phyloP scores from a whole-genome alignment of 1,284 basidiomycete genomes.

The Apiotrichum akiyoshidainum region DNA sequence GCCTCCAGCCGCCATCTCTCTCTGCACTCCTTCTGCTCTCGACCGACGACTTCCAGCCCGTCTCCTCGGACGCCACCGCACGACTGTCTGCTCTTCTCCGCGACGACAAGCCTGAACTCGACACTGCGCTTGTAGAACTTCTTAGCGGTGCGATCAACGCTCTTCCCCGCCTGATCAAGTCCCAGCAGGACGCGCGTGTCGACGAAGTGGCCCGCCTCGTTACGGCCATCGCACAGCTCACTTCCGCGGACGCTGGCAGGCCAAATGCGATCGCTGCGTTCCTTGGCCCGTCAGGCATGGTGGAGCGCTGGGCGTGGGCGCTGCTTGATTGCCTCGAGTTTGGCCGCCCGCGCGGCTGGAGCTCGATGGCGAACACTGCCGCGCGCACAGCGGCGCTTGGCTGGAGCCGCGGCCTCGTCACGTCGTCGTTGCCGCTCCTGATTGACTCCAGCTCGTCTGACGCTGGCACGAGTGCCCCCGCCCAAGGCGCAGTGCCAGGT shows the following conservation, averaged over 20 bases:
- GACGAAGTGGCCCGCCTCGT: slow-evolving; percentile 65
- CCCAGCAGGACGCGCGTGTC: slow-evolving; percentile 67
- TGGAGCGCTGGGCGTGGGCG: slow-evolving; percentile 85
- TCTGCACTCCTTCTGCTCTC: slow-evolving; percentile 52
- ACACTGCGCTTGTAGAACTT: slow-evolving; percentile 51
- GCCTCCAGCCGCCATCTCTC: slow-evolving; percentile 62
- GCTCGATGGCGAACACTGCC: slow-evolving; percentile 39
- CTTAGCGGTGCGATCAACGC: slow-evolving; percentile 62
- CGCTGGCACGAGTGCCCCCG: no score
- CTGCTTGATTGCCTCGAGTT: slow-evolving; percentile 73
- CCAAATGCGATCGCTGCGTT: slow-evolving; percentile 58
- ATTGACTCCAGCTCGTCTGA: slow-evolving; percentile 10
- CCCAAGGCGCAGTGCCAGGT: background rate
- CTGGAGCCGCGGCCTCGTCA: slow-evolving; percentile 39
- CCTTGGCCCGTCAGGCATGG: slow-evolving; percentile 72
- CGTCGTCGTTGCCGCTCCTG: slow-evolving; percentile 22
- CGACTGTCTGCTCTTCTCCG: slow-evolving; percentile 58
- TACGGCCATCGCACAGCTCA: slow-evolving; percentile 64
- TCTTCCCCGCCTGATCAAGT: slow-evolving; percentile 68
- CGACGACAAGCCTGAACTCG: slow-evolving; percentile 52
- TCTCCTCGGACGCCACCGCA: slow-evolving; percentile 56
- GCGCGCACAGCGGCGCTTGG: slow-evolving; percentile 45
- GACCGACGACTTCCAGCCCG: slow-evolving; percentile 62
- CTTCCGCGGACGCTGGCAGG: slow-evolving; percentile 28
- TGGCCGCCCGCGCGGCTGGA: slow-evolving; percentile 57